Conservation (phyloP, 1,139 yeast genomes). For the Suhomyces terraborum region DNA sequence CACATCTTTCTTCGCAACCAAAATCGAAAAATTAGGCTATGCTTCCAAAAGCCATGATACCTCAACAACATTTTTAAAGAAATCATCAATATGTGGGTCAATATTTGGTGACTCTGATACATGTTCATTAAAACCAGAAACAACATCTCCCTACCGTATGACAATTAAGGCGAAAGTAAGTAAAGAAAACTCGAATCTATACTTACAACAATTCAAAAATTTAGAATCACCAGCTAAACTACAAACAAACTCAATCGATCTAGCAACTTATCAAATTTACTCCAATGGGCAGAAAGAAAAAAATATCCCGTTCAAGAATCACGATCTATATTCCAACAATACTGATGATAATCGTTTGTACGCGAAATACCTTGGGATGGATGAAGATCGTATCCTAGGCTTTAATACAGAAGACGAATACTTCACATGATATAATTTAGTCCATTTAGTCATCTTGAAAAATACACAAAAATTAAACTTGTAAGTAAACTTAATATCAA, state of each 20-base stretch:
- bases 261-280: constrained; percentile 21
- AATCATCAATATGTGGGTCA: background rate
- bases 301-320: background rate
- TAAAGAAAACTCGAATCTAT: background rate
- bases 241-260: constrained; percentile 19
- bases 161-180: constrained; percentile 1
- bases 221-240: background rate
- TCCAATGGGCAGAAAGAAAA: constrained; percentile 2
- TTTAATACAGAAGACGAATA: constrained; percentile 36
- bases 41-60: constrained; percentile 10
- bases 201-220: constrained; percentile 1
- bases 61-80: background rate
- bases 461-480: too few species aligned
- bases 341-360: constrained; percentile 26
- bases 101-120: background rate
- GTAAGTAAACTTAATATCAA: too few species aligned
- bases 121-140: background rate
- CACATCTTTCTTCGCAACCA: constrained; percentile 32
- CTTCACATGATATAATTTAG: constrained; percentile 23
- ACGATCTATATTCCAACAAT: constrained; percentile 6
- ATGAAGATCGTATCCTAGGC: constrained; percentile 26
- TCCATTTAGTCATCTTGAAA: too few species aligned
- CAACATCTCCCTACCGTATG: background rate
- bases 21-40: constrained; percentile 38
- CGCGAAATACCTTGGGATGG: constrained; percentile 30